Conservation (phyloP, 352 stramenopile genomes). For the Pythium rishiriense region DNA sequence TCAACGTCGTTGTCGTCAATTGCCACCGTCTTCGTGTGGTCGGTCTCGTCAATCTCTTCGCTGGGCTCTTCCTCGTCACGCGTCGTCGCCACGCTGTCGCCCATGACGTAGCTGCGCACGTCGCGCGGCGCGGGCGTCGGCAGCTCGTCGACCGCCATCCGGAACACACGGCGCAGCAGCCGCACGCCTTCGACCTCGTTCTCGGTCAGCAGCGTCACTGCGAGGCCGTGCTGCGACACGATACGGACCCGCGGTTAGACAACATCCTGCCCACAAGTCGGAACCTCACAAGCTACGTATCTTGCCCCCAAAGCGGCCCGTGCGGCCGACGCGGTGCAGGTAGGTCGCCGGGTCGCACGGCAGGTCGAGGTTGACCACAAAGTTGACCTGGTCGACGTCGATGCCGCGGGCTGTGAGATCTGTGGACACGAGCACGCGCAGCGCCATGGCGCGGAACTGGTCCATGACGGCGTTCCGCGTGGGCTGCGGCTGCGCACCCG, state of each 20-base stretch:
- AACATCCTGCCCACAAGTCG: background rate
- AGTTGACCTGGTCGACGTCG: constrained; percentile 76
- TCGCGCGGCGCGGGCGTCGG: constrained; percentile 45
- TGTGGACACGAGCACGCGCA: constrained; percentile 74
- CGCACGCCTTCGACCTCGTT: constrained; percentile 55
- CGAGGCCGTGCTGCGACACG: constrained; percentile 44
- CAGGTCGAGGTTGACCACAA: constrained; percentile 80
- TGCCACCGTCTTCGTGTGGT: background rate
- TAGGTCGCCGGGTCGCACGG: constrained; percentile 75
- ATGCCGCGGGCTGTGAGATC: constrained; percentile 78
- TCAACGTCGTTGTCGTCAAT: constrained; percentile 4
- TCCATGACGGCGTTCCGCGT: constrained; percentile 67
- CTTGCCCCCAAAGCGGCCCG: constrained; percentile 71
- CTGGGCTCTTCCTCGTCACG: background rate
- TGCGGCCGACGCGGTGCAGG: constrained; percentile 73
- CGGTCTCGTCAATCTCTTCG: background rate
- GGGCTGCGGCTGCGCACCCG: constrained; percentile 57
- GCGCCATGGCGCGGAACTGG: constrained; percentile 44
- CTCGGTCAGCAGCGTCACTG: constrained; percentile 57
- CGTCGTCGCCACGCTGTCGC: background rate
- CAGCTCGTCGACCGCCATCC: constrained; percentile 61
- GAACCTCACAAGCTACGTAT: constrained; percentile 33
- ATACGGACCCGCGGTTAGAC: background rate
- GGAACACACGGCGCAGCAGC: constrained; percentile 64
- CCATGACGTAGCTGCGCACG: constrained; percentile 42